phyloP scores from a whole-genome alignment of 768 basidiomycete genomes.

The Xerocomus potaroensis region DNA sequence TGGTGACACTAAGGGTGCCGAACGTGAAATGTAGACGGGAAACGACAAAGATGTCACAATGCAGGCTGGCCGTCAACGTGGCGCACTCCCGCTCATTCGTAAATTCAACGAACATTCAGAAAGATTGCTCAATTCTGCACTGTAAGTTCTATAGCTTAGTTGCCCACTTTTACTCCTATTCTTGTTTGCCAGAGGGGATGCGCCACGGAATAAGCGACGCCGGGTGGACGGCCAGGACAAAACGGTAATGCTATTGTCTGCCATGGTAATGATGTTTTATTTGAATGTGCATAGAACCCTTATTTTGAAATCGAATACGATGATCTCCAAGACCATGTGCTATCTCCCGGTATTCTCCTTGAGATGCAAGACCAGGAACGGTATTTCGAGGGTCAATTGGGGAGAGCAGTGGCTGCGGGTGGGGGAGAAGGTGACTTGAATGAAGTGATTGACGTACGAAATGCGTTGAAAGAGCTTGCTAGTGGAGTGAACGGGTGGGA shows the following conservation, averaged over 20 bases:
- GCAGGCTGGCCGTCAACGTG: constrained; percentile 88
- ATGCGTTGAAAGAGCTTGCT: constrained; percentile 46
- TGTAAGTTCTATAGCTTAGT: constrained; percentile 42
- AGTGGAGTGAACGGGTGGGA: constrained; percentile 55
- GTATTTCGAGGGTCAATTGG: constrained; percentile 70
- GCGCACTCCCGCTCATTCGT: constrained; percentile 86
- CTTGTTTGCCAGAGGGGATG: constrained; percentile 44
- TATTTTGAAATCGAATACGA: constrained; percentile 74
- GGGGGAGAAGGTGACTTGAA: constrained; percentile 8
- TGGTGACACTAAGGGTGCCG: neutral
- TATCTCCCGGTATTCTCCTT: constrained; percentile 65
- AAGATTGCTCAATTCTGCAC: constrained; percentile 72
- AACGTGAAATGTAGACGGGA: constrained; percentile 54
- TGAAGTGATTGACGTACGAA: constrained; percentile 41
- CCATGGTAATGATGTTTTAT: neutral
- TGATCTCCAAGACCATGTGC: constrained; percentile 72
- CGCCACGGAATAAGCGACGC: constrained; percentile 55
- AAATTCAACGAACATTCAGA: constrained; percentile 99
- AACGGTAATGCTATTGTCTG: constrained; percentile 35
- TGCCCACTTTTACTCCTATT: neutral
- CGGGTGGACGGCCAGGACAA: constrained; percentile 42
- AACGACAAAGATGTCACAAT: constrained; percentile 91
- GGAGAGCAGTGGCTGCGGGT: constrained; percentile 17
- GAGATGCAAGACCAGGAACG: constrained; percentile 85
- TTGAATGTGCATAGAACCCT: constrained; percentile 21